These are phyloP conservation scores for Protomyces pachydermus DNA, from an alignment of 1,139 yeast genomes.

Conservation along the genomic window DNA sequence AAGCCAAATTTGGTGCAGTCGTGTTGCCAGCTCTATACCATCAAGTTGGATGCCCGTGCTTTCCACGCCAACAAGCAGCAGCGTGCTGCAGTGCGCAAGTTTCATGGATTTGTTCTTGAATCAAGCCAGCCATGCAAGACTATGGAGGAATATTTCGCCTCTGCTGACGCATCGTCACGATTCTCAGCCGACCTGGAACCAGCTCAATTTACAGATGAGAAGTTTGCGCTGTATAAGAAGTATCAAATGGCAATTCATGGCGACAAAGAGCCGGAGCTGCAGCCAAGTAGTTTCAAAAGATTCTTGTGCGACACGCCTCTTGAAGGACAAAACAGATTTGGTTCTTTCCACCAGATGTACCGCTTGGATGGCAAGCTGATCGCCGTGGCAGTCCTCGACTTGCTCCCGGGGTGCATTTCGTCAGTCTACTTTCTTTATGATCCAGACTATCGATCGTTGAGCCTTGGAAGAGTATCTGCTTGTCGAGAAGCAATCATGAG, in stretches of 20 bases:
- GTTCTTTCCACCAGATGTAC: conserved; percentile 71
- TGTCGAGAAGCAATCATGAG: conserved; percentile 60
- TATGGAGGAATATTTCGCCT: not conserved
- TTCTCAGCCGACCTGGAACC: conserved; percentile 50
- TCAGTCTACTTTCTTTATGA: conserved; percentile 89
- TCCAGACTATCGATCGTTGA: conserved; percentile 54
- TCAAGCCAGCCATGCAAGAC: conserved; percentile 26
- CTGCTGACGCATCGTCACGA: conserved; percentile 12
- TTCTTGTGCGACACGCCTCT: conserved; percentile 74
- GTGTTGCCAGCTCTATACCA: conserved; percentile 81
- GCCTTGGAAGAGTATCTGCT: conserved; percentile 75
- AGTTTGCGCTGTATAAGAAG: conserved; percentile 58
- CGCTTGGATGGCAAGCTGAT: conserved; percentile 58
- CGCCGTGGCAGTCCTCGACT: conserved; percentile 73
- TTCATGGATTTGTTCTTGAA: conserved; percentile 45
- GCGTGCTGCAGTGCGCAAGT: conserved; percentile 60
- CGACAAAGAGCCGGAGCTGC: conserved; percentile 51
- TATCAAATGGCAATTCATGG: conserved; percentile 69
- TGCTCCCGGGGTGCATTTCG: conserved; percentile 70
- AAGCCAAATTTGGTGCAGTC: conserved; percentile 65
- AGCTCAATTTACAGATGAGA: conserved; percentile 53
- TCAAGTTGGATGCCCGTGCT: conserved; percentile 48
- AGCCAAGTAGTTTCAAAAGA: conserved; percentile 49
- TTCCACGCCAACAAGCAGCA: conserved; percentile 60
- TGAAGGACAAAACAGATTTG: conserved; percentile 39